phyloP scores from a whole-genome alignment of 352 stramenopile genomes.

The Phytophthora sojae region DNA sequence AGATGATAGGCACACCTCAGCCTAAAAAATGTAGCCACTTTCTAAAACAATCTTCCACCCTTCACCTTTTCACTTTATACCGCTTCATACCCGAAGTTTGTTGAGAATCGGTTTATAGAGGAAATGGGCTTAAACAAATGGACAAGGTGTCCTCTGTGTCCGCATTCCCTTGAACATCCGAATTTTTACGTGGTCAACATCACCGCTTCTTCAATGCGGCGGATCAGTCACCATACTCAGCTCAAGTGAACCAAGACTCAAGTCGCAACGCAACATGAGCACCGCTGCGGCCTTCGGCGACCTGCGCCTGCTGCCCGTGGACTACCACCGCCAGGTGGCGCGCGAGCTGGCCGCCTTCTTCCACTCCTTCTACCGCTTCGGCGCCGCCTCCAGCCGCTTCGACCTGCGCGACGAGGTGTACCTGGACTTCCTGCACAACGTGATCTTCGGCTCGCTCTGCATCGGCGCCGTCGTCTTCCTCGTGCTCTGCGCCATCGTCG shows the following conservation, averaged over 20 bases:
- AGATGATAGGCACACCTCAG: background rate
- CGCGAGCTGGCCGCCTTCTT: constrained; percentile 78
- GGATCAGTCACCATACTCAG: constrained; percentile 11
- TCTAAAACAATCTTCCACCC: background rate
- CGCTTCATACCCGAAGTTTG: no score
- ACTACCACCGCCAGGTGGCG: constrained; percentile 77
- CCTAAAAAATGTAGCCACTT: constrained; percentile 20
- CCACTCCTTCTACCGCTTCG: constrained; percentile 85
- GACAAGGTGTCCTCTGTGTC: background rate
- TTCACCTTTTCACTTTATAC: background rate
- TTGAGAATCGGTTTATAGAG: no score
- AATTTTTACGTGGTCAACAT: background rate
- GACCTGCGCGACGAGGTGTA: constrained; percentile 62
- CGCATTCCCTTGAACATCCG: background rate
- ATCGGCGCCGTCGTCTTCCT: constrained; percentile 73
- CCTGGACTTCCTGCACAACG: constrained; percentile 69
- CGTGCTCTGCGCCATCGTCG: constrained; percentile 68
- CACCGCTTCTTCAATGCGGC: constrained; percentile 4
- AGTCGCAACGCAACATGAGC: constrained; percentile 19
- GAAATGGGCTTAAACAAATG: no score
- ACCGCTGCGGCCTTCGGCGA: constrained; percentile 24
- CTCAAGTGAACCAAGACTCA: constrained; percentile 15
- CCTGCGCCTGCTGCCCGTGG: constrained; percentile 64
- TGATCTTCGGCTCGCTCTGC: constrained; percentile 72
- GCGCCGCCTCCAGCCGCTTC: constrained; percentile 58